Evolutionary conservation across 257 asterid species (phyloP).

Genomic region (Solanum etuberosum): DNA sequence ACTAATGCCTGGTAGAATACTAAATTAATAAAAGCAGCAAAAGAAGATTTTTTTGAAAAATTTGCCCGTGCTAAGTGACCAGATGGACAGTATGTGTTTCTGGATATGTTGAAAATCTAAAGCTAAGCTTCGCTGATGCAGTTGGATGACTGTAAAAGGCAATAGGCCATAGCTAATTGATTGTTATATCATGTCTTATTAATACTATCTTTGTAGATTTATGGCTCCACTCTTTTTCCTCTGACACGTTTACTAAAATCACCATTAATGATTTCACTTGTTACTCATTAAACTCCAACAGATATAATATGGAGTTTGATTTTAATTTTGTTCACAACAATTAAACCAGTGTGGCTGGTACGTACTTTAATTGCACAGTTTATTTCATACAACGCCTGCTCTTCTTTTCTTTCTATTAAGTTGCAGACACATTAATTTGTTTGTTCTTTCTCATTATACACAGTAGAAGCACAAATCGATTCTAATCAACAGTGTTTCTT

Average conservation of each 20-base stretch:
- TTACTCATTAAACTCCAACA: neutral
- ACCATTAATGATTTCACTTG: neutral
- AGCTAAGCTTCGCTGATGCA: slow-evolving; percentile 27
- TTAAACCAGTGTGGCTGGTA: neutral
- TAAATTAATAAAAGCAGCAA: neutral
- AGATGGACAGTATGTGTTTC: slow-evolving; percentile 32
- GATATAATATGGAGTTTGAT: neutral
- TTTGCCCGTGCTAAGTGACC: slow-evolving; percentile 15
- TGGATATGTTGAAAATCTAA: slow-evolving; percentile 32
- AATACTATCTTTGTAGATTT: neutral
- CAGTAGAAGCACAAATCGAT: neutral
- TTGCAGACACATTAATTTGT: neutral
- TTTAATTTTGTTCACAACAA: neutral
- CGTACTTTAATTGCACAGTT: neutral
- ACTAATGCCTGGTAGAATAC: neutral
- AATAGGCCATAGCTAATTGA: slow-evolving; percentile 26
- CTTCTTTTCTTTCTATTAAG: neutral
- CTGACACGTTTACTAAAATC: slow-evolving; percentile 2
- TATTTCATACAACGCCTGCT: neutral
- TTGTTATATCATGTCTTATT: slow-evolving; percentile 34
- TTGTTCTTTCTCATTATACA: neutral
- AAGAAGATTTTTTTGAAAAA: neutral
- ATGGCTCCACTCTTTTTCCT: neutral
- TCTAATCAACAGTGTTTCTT: neutral
- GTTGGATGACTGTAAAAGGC: slow-evolving; percentile 13